Base-by-base conservation (phyloP, 257 asterid species). In the Capsicum rhomboideum region DNA sequence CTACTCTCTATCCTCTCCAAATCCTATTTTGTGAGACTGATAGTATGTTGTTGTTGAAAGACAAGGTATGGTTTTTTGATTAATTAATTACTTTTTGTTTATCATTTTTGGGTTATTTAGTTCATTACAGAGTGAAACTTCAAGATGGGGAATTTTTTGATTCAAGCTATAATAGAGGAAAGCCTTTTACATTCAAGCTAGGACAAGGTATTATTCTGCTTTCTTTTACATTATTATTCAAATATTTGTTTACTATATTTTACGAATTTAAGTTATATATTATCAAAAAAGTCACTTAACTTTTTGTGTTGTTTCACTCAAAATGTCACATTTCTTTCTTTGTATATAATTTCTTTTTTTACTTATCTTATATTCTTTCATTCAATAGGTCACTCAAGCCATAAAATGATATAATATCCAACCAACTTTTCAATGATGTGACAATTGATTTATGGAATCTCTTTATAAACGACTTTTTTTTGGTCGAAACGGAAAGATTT, bases 111-210 rank as follows among this genome's bases (percentile, higher is more conserved):
- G 78, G 87, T 63, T 23, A 23, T 85, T 63, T 91, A 92, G 97
- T 92, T 84, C 92, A 90, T 84, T 92, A 91, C 85, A 85, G 66
- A 64, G 89, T 91, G 64, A 61, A 89, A 71, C 69, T 91, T 75
- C 87, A 91, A 87, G 89, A 83, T 74, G 92, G 92, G 23, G 88
- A 63, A 17, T 83, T 82, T 61, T 83, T 86, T 16, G 92, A 91
- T 50, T 90, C 97, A 37, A 92, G 92, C 75, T 90, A 90, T 66
- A 83, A 90, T 26, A 87, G 83, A 83, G 93, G 91, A 82, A 80
- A 82, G 18, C 87, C 93, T 3, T 90, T 87, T 83, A 86, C 74
- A 56, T 91, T 92, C 93, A 91, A 83, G 89, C 88, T 92, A 88
- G 97, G 94, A 74, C 97, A 89, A 72, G 66, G 97, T 91, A 86